Base-by-base conservation (phyloP, 2,329 filamentous ascomycete species). In the Pseudogymnoascus verrucosus region DNA sequence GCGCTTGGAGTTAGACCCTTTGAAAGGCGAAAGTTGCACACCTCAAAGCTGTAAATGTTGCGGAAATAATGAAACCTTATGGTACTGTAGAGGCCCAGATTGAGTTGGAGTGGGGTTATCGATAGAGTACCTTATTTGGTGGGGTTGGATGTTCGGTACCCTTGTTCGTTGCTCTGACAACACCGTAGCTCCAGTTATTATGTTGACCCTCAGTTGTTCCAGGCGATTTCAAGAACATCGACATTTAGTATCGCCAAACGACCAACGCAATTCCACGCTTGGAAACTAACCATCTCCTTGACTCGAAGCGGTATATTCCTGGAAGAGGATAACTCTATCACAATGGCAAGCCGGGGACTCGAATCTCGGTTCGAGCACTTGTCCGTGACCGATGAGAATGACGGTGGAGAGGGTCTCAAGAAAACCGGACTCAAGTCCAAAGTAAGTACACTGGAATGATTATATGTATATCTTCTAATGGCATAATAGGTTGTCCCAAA, bases 311-410 rank as follows among this genome's bases (percentile, higher is more conserved):
- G 23, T 11, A 19, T 14, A 42, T 34, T 26, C 4, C 28, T 8
- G 36, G 26, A 60, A 63, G 21, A 2, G 16, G 16, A 51, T 37
- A 54, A 14, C 11, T n/a, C 23, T 54, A 16, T 34, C 61, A 57
- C 67, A 65, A 87, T 93, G 89, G 85, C 93, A 68, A 84, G 89
- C 65, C 85, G 90, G 70, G 86, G 85, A 61, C 82, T 98, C 57
- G 93, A 97, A 78, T 82, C 89, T 77, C 90, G 90, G 71, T 91
- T 98, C 73, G 92, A 96, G 85, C 88, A 88, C 76, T 85, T 97
- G 78, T 89, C 90, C 19, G 90, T 97, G 67, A 89, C 90, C 70
- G 93, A 97, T 73, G 93, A 96, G 77, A 96, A 93, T 73, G 88
- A 91, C 65, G 77, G 79, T 34, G 78, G 78, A 63, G 81, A 84